Conservation (phyloP, 306 rosid genomes). For the Argentina anserina region DNA sequence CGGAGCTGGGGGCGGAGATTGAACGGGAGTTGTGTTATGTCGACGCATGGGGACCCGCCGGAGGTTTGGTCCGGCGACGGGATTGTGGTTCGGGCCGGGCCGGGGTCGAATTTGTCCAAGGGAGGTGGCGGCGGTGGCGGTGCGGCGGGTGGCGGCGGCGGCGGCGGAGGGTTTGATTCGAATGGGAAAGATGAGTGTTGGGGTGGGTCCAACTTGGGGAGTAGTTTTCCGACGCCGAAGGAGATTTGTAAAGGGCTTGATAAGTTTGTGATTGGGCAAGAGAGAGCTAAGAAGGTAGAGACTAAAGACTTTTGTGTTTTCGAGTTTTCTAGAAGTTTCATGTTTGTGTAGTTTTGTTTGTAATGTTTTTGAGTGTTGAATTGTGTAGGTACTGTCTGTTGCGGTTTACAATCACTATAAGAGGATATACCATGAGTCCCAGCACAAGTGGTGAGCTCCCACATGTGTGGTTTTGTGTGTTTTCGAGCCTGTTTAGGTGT, state of each 20-base stretch:
- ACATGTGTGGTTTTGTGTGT: constrained; percentile 6
- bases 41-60: constrained; percentile 75
- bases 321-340: not conserved
- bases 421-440: constrained; percentile 66
- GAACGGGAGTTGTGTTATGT: constrained; percentile 22
- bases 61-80: constrained; percentile 97
- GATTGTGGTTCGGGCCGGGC: constrained; percentile 53
- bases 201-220: constrained; percentile 89
- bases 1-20: constrained; percentile 29
- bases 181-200: constrained; percentile 61
- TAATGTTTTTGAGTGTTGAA: constrained; percentile 1
- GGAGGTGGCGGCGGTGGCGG: constrained; percentile 43
- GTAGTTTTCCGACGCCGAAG: constrained; percentile 86
- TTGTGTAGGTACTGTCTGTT: constrained; percentile 80
- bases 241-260: constrained; percentile 89
- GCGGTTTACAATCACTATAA: constrained; percentile 97
- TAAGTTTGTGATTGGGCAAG: constrained; percentile 93
- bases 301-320: constrained; percentile 5
- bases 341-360: constrained; percentile 4
- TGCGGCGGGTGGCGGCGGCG: constrained; percentile 44
- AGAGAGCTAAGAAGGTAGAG: constrained; percentile 82
- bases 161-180: constrained; percentile 48
- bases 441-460: constrained; percentile 55
- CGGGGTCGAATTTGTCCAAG: not conserved
- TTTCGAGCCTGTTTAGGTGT: no score